Evolutionary conservation across 352 stramenopile genomes (phyloP), one percentile per base, ranked within the genome.

Genomic region (Globisporangium solare): DNA sequence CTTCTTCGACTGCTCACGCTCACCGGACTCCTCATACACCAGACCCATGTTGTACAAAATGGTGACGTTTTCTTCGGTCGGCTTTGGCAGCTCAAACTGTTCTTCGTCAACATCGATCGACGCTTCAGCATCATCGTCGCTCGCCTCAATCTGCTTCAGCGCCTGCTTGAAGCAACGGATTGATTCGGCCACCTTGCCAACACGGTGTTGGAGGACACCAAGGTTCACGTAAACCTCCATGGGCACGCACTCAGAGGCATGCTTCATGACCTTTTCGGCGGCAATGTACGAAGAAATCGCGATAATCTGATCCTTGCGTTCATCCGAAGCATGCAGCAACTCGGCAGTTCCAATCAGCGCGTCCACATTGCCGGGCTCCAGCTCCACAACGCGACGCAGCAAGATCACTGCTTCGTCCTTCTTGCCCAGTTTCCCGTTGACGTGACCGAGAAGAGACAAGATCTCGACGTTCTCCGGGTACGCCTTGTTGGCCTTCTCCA

Each of bases 41-140:
- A 97, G 77, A 13, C 89, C 95, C 60, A 98, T 80, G 68, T 99
- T 99, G 78, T 98, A 99, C 51, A 97, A 65, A 66, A 98, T 91
- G 27, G 89, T 98, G 17, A 97, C 85, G 49, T 97, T 97, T 15
- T 78, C 68, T 70, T 81, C 67, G 58, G 70, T 73, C 41, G 82
- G 69, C 49, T 73, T 88, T 3, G 81, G 81, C 2, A 66, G n/a
- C 40, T 49, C 10, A 71, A 63, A 10, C 7, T 62, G 68, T 4
- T 73, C 58, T 47, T 72, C 69, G 8, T 80, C 69, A 10, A 69
- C 65, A 41, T 56, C 51, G 31, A 45, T 21, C 15, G 31, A 47
- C 2, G 32, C 37, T 22, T 84, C 73, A 45, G 75, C 73, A 20
- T 77, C 73, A 20, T 77, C 67, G 1, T 43, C 41, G 37, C 50